Conservation (phyloP, 2,329 filamentous ascomycete genomes). For the Cercospora berteroae region DNA sequence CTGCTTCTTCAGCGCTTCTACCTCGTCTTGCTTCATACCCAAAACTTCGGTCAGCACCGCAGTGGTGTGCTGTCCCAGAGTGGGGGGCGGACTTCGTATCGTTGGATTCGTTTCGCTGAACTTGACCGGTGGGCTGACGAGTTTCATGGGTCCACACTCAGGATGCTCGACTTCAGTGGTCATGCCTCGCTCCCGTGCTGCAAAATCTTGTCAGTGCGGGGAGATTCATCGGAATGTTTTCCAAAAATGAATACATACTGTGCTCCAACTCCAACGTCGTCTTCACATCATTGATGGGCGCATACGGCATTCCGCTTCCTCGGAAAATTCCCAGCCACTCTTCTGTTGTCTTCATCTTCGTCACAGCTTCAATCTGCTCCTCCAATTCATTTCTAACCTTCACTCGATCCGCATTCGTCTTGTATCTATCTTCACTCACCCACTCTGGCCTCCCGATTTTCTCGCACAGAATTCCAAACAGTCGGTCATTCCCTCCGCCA, state of each 20-base stretch:
- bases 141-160: constrained; percentile 77
- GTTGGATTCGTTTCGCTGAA: constrained; percentile 79
- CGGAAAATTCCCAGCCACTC: constrained; percentile 87
- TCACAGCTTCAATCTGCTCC: constrained; percentile 71
- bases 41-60: constrained; percentile 68
- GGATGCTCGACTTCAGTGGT: constrained; percentile 82
- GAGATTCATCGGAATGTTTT: too few species aligned
- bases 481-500: constrained; percentile 62
- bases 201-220: not conserved
- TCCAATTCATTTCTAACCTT: constrained; percentile 76
- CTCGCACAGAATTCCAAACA: constrained; percentile 61
- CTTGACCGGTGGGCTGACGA: constrained; percentile 94
- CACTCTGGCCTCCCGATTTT: constrained; percentile 58
- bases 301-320: constrained; percentile 90
- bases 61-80: constrained; percentile 81
- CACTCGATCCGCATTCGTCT: constrained; percentile 60
- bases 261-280: constrained; percentile 80
- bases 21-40: constrained; percentile 58
- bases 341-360: constrained; percentile 72
- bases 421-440: constrained; percentile 56
- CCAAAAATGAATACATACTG: constrained; percentile 49
- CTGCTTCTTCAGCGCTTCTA: constrained; percentile 60
- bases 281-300: constrained; percentile 91
- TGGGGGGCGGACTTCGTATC: constrained; percentile 75
- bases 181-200: constrained; percentile 76